Evolutionary conservation across 2,329 filamentous ascomycete species (phyloP).

Genomic region (Berkeleyomyces rouxiae): DNA sequence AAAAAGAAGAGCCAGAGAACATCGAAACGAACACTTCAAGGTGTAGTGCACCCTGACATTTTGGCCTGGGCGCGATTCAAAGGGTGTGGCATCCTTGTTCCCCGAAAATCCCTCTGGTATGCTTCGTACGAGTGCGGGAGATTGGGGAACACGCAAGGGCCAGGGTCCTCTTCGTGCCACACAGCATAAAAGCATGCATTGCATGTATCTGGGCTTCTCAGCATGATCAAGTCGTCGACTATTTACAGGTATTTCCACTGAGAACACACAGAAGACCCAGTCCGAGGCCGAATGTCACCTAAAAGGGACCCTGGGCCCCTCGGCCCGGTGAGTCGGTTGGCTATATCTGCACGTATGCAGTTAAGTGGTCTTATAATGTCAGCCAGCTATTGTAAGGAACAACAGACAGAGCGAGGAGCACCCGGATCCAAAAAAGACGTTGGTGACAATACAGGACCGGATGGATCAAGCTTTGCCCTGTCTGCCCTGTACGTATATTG

Average conservation of each 20-base stretch:
- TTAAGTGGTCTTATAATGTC: not conserved
- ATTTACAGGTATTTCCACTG: not conserved
- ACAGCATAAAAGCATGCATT: not conserved
- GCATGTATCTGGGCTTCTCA: not conserved
- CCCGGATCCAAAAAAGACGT: not conserved
- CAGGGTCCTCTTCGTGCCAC: not conserved
- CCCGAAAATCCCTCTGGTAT: not conserved
- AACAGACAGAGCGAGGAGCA: not conserved
- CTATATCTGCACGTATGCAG: not conserved
- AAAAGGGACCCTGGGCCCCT: not conserved
- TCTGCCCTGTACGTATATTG: too few relatives aligned
- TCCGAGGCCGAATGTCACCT: not conserved
- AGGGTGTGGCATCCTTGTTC: not conserved
- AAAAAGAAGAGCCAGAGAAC: not conserved
- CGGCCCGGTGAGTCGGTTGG: not conserved
- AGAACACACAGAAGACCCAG: not conserved
- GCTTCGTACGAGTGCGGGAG: not conserved
- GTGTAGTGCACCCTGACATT: not conserved
- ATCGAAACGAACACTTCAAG: not conserved
- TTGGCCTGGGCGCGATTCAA: not conserved
- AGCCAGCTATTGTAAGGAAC: not conserved
- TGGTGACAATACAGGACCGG: not conserved
- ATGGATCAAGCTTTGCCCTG: not conserved
- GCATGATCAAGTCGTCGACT: not conserved
- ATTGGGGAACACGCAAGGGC: not conserved